Evolutionary conservation across 805 yeast genomes (phyloP).

Genomic region (Hanseniaspora guilliermondii): DNA sequence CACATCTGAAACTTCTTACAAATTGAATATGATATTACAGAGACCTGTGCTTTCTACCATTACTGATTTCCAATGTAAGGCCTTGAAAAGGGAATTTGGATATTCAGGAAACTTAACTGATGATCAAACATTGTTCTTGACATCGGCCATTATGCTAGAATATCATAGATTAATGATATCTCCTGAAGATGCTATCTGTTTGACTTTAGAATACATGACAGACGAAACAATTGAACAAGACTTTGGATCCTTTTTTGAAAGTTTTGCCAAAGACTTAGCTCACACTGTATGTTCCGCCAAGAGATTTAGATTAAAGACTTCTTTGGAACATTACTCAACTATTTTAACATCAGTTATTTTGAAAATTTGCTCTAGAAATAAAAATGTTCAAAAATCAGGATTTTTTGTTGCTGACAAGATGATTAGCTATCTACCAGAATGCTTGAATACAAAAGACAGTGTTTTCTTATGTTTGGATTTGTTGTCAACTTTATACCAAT

Average conservation of each 20-base stretch:
- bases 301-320: neutral
- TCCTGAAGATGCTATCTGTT: conserved; percentile 57
- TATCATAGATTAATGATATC: conserved; percentile 52
- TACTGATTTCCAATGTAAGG: neutral
- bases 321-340: conserved; percentile 1
- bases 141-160: conserved; percentile 72
- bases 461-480: conserved; percentile 65
- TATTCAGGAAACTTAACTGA: conserved; percentile 21
- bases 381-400: conserved; percentile 10
- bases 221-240: conserved; percentile 71
- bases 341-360: conserved; percentile 28
- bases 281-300: conserved; percentile 24
- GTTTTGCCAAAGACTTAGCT: conserved; percentile 48
- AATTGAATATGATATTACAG: conserved; percentile 77
- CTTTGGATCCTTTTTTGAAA: conserved; percentile 54
- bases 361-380: conserved; percentile 25
- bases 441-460: conserved; percentile 2
- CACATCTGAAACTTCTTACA: conserved; percentile 82
- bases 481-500: conserved; percentile 60
- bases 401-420: conserved; percentile 28
- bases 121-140: conserved; percentile 74
- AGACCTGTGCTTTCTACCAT: conserved; percentile 6
- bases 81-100: neutral
- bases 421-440: conserved; percentile 9
- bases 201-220: conserved; percentile 63